Percentiles rank a stretch among this genome's conserved stretches.
Evolutionary conservation across 352 stramenopile species (phyloP).

Genomic region (Globisporangium recalcitrans): DNA sequence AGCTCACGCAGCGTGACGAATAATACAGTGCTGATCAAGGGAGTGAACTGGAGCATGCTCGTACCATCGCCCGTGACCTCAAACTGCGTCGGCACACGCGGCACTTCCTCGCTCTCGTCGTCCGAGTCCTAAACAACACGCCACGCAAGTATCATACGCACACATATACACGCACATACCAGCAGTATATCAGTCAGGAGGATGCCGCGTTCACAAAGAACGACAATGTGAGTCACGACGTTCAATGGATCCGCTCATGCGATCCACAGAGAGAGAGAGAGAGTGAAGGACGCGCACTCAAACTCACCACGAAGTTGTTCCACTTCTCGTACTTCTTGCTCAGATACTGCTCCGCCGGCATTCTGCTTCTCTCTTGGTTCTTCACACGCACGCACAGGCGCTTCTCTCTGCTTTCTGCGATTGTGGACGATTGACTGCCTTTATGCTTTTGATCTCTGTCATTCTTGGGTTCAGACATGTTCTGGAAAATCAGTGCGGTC

Average conservation of each 20-base stretch:
- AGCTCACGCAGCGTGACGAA: neutral
- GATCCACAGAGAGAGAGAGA: neutral
- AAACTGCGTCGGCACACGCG: slow-evolving; percentile 72
- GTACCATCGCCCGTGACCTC: slow-evolving; percentile 75
- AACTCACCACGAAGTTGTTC: slow-evolving; percentile 74
- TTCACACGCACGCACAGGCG: neutral
- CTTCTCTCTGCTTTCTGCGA: neutral
- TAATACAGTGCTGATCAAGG: neutral
- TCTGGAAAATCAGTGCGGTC: slow-evolving; percentile 18
- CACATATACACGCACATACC: neutral
- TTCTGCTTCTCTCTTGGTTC: slow-evolving; percentile 8
- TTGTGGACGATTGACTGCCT: neutral
- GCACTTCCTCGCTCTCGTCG: slow-evolving; percentile 35
- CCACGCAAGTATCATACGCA: neutral
- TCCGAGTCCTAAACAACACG: slow-evolving; percentile 37
- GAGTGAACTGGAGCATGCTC: slow-evolving; percentile 2
- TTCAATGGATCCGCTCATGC: neutral
- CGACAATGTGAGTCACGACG: neutral
- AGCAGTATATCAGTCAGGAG: slow-evolving; percentile 1
- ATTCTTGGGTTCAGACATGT: slow-evolving; percentile 8
- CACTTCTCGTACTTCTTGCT: slow-evolving; percentile 88
- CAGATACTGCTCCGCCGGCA: slow-evolving; percentile 65
- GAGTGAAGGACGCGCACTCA: neutral
- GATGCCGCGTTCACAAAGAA: neutral
- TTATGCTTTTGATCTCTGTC: neutral